Percentiles rank a stretch among this genome's conserved stretches.
These are phyloP conservation scores for Tolypocladium tropicale DNA, from an alignment of 2,329 filamentous ascomycete genomes.

Conservation along the genomic window DNA sequence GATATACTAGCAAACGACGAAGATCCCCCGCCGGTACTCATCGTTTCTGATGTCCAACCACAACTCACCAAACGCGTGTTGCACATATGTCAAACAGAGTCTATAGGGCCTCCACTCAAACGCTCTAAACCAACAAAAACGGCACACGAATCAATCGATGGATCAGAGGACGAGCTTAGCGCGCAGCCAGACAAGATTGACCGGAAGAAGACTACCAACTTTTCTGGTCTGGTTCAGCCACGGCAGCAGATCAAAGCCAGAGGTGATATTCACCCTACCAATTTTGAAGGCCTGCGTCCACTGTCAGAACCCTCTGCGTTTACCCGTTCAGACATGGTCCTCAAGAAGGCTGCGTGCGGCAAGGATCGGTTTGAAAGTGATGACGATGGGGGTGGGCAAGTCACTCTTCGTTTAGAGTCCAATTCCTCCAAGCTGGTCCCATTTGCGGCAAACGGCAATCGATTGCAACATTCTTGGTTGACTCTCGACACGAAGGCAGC, in stretches of 20 bases:
- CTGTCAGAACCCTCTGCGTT: background rate
- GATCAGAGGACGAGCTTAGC: conserved; percentile 20
- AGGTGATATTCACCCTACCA: conserved; percentile 17
- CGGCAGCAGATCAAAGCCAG: conserved; percentile 4
- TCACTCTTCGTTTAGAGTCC: conserved; percentile 1
- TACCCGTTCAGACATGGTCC: background rate
- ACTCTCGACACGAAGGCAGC: conserved; percentile 1
- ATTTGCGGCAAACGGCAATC: background rate
- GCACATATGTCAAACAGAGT: background rate
- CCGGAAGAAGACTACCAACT: conserved; percentile 7
- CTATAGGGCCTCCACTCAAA: conserved; percentile 8
- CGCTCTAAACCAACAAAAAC: conserved; percentile 1
- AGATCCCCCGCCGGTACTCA: conserved; percentile 8
- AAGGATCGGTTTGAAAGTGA: conserved; percentile 3
- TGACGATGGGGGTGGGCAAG: background rate
- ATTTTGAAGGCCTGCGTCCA: conserved; percentile 1
- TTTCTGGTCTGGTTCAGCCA: conserved; percentile 3
- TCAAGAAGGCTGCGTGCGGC: conserved; percentile 16
- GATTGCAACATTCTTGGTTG: conserved; percentile 3
- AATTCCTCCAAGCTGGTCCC: conserved; percentile 3
- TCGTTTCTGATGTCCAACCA: conserved; percentile 12
- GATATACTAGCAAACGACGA: conserved; percentile 11
- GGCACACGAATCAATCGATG: conserved; percentile 7
- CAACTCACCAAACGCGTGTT: conserved; percentile 4
- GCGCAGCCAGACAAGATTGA: background rate